Evolutionary conservation across 164 flowering plant genomes (phyloP).

Genomic region (Stephania cephalantha): DNA sequence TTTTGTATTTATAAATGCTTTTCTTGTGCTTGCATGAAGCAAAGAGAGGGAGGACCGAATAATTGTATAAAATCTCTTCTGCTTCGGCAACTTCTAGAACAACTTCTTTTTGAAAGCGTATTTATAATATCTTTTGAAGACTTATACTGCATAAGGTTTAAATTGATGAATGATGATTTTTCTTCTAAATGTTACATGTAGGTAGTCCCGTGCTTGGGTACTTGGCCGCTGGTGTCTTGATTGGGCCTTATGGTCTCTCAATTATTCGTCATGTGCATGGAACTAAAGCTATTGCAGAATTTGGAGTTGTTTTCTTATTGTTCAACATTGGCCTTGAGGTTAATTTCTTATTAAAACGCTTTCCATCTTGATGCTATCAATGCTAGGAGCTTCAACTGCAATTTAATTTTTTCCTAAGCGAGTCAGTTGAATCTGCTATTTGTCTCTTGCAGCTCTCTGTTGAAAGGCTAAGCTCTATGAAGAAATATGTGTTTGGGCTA

Average conservation of each 20-base stretch:
- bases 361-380: neutral
- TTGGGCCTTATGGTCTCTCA: constrained; percentile 98
- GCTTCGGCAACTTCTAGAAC: too few species aligned
- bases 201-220: constrained; percentile 99
- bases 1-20: neutral
- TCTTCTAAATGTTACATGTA: constrained; percentile 31
- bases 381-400: neutral
- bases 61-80: too few species aligned
- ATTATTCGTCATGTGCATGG: constrained; percentile 97
- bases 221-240: constrained; percentile 97
- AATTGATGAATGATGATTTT: neutral
- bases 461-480: constrained; percentile 99
- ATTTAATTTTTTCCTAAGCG: neutral
- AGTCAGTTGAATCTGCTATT: constrained; percentile 3
- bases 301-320: constrained; percentile 96
- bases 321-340: constrained; percentile 99
- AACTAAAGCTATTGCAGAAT: constrained; percentile 98
- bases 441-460: constrained; percentile 82
- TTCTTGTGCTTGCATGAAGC: neutral
- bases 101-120: too few species aligned
- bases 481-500: constrained; percentile 98
- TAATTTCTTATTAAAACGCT: constrained; percentile 8
- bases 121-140: neutral
- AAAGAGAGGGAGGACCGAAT: neutral
- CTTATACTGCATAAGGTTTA: neutral